phyloP scores from a whole-genome alignment of 805 yeast genomes.

The Blastobotrys muscicola region DNA sequence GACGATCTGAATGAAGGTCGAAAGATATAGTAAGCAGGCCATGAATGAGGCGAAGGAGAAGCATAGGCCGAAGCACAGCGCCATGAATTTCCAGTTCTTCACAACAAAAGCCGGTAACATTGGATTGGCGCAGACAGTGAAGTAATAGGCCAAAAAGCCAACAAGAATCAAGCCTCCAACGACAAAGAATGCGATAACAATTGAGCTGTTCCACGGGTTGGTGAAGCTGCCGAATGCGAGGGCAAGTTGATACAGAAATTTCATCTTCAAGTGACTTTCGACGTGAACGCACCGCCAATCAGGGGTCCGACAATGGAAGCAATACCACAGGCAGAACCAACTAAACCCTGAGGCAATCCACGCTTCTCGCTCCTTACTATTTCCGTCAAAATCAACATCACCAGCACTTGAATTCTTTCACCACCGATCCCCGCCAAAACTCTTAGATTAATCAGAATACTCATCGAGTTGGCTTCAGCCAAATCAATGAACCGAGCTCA shows the following conservation, averaged over 20 bases:
- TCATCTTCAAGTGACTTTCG: conserved; percentile 40
- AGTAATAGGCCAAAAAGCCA: conserved; percentile 28
- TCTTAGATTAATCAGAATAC: conserved; percentile 22
- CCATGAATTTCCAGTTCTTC: conserved; percentile 7
- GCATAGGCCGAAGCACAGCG: conserved; percentile 31
- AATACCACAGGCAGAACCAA: conserved; percentile 1
- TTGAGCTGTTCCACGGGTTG: conserved; percentile 44
- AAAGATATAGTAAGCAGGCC: conserved; percentile 36
- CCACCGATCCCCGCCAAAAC: conserved; percentile 49
- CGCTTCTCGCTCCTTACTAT: conserved; percentile 5
- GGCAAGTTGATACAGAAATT: conserved; percentile 42
- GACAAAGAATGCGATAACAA: conserved; percentile 35
- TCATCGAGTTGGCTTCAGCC: conserved; percentile 36
- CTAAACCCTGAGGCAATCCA: background rate
- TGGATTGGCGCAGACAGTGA: conserved; percentile 30
- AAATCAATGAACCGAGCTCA: conserved; percentile 49
- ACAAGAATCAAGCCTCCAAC: conserved; percentile 36
- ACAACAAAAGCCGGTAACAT: conserved; percentile 22
- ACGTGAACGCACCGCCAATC: conserved; percentile 40
- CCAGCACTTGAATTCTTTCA: conserved; percentile 46
- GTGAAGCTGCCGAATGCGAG: conserved; percentile 45
- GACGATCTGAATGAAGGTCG: conserved; percentile 40
- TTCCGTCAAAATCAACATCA: conserved; percentile 42
- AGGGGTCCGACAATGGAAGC: conserved; percentile 44
- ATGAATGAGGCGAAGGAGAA: conserved; percentile 40